A percentile compares a stretch with the other conserved stretches of the same genome.
These are phyloP conservation scores for Biancaea sappan DNA, from an alignment of 306 rosid species.

Conservation along the genomic window DNA sequence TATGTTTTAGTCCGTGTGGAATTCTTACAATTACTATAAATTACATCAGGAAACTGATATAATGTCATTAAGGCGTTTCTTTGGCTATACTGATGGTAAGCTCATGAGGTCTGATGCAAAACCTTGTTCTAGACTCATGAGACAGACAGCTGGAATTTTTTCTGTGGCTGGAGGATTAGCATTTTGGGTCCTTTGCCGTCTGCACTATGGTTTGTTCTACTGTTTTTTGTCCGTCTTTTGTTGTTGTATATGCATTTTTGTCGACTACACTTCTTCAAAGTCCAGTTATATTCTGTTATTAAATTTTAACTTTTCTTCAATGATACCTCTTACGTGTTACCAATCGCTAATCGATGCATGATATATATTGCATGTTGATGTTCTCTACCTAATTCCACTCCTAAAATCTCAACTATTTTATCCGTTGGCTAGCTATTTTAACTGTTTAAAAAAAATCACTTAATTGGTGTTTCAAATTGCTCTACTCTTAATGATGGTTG, in stretches of 20 bases:
- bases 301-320: neutral
- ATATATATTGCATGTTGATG: too few species aligned
- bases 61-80: constrained; percentile 75
- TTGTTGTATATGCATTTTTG: neutral
- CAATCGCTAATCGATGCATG: neutral
- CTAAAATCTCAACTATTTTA: neutral
- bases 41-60: constrained; percentile 33
- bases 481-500: constrained; percentile 6
- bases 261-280: neutral
- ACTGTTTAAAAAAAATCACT: neutral
- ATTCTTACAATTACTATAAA: constrained; percentile 6
- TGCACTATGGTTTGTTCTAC: constrained; percentile 77
- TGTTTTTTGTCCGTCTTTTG: neutral
- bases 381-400: neutral
- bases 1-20: neutral
- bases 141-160: constrained; percentile 82
- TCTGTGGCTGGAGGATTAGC: constrained; percentile 85
- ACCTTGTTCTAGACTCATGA: constrained; percentile 86
- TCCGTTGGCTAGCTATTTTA: neutral
- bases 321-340: neutral
- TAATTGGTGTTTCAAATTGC: neutral
- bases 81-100: constrained; percentile 88
- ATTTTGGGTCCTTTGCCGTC: constrained; percentile 86
- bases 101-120: constrained; percentile 81
- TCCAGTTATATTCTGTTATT: neutral